Conservation (phyloP, 192 early-diverging fungal species). For the Coemansia sp. region DNA sequence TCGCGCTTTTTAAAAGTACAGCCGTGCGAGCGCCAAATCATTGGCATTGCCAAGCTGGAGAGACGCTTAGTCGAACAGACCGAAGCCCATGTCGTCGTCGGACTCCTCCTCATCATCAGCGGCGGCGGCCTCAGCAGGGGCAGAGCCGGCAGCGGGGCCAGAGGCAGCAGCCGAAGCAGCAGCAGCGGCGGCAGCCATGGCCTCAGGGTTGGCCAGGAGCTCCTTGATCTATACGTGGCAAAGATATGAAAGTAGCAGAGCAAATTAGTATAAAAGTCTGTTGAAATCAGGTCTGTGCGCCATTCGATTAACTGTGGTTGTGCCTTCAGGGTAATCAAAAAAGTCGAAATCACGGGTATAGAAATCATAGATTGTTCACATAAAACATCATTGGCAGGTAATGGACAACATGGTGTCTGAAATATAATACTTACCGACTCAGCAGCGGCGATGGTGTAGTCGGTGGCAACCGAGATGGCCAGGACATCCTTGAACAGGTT, state of each 20-base stretch:
- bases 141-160: conserved; percentile 66
- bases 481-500: conserved; percentile 98
- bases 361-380: conserved; percentile 54
- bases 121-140: conserved; percentile 63
- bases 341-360: conserved; percentile 48
- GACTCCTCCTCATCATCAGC: conserved; percentile 85
- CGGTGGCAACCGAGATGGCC: conserved; percentile 82
- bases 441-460: conserved; percentile 86
- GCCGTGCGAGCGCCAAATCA: too few relatives aligned
- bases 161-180: conserved; percentile 66
- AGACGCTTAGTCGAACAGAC: conserved; percentile 97
- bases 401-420: not conserved
- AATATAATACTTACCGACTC: conserved; percentile 60
- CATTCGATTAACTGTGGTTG: too few relatives aligned
- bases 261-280: too few relatives aligned
- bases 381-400: conserved; percentile 35
- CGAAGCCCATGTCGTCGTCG: conserved; percentile 95
- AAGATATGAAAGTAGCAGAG: too few relatives aligned
- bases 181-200: conserved; percentile 59
- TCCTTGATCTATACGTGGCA: too few relatives aligned
- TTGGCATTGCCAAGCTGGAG: too few relatives aligned
- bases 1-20: too few relatives aligned
- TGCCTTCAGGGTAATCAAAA: conserved; percentile 72
- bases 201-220: conserved; percentile 80
- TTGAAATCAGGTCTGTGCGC: too few relatives aligned